Evolutionary conservation across 352 stramenopile genomes (phyloP).

Genomic region (Pythium brassicae): DNA sequence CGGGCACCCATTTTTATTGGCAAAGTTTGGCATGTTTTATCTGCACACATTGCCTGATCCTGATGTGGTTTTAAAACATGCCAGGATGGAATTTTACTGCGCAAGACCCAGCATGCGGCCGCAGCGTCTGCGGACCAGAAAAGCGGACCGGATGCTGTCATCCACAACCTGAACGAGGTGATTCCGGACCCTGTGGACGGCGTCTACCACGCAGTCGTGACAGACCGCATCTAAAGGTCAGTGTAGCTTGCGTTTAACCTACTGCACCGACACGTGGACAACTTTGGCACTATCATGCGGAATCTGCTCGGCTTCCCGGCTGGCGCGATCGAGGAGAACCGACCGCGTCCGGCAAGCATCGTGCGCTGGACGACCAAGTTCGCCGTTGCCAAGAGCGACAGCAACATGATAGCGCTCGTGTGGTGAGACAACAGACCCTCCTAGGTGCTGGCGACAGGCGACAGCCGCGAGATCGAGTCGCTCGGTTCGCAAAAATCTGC

Average conservation of each 20-base stretch:
- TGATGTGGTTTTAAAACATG: neutral
- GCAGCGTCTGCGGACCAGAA: too few relatives aligned
- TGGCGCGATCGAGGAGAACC: neutral
- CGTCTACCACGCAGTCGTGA: neutral
- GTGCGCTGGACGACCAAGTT: neutral
- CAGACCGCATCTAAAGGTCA: neutral
- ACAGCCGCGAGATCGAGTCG: neutral
- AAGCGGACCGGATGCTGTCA: too few relatives aligned
- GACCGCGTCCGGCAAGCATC: neutral
- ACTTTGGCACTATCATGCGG: neutral
- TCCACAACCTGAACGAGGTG: neutral
- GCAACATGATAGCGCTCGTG: neutral
- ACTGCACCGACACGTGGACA: neutral
- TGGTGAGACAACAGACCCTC: neutral
- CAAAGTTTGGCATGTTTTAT: neutral
- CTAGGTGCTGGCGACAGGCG: neutral
- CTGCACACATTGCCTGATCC: neutral
- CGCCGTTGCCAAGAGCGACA: neutral
- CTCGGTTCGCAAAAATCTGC: neutral
- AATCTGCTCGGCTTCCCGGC: neutral
- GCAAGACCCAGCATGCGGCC: neutral
- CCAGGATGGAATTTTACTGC: neutral
- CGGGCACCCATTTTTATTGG: neutral
- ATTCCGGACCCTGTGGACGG: neutral
- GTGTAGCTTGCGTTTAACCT: neutral